These are phyloP conservation scores for Sporisorium iseilematis-ciliati DNA, from an alignment of 1,284 basidiomycete genomes.

Conservation along the genomic window DNA sequence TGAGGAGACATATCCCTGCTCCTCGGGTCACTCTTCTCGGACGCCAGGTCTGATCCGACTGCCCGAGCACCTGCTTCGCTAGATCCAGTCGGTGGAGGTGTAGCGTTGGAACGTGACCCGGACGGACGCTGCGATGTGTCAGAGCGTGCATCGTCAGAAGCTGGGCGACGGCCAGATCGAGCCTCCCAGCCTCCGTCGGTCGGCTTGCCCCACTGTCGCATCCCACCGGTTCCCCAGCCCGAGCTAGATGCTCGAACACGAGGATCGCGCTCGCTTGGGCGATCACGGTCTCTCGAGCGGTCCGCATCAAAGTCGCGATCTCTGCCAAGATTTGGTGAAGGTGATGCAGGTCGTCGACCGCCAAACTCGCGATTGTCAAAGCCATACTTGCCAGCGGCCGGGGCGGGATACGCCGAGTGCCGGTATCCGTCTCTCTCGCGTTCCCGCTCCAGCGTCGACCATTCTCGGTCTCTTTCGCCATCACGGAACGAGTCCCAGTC, in stretches of 20 bases:
- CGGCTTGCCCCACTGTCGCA: slow-evolving; percentile 45
- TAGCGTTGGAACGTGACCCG: slow-evolving; percentile 26
- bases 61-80: slow-evolving; percentile 18
- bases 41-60: slow-evolving; percentile 23
- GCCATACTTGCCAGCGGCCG: slow-evolving; percentile 31
- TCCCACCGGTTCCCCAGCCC: slow-evolving; percentile 26
- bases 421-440: slow-evolving; percentile 36
- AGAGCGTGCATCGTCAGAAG: slow-evolving; percentile 35
- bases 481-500: slow-evolving; percentile 48
- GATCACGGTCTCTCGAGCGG: slow-evolving; percentile 44
- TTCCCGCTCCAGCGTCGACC: slow-evolving; percentile 35
- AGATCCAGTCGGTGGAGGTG: slow-evolving; percentile 29
- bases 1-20: slow-evolving; percentile 39
- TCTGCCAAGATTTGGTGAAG: slow-evolving; percentile 13
- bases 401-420: slow-evolving; percentile 14
- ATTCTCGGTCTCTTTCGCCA: slow-evolving; percentile 45
- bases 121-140: slow-evolving; percentile 33
- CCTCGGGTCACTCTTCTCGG: slow-evolving; percentile 29
- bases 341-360: slow-evolving; percentile 30
- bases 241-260: slow-evolving; percentile 26
- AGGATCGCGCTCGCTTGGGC: slow-evolving; percentile 27
- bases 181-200: slow-evolving; percentile 35
- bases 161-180: slow-evolving; percentile 22
- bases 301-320: slow-evolving; percentile 43
- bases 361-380: slow-evolving; percentile 38